Evolutionary conservation across 2,329 filamentous ascomycete genomes (phyloP), one percentile per base, ranked within the genome.

Genomic region (Phyllosticta citriasiana): DNA sequence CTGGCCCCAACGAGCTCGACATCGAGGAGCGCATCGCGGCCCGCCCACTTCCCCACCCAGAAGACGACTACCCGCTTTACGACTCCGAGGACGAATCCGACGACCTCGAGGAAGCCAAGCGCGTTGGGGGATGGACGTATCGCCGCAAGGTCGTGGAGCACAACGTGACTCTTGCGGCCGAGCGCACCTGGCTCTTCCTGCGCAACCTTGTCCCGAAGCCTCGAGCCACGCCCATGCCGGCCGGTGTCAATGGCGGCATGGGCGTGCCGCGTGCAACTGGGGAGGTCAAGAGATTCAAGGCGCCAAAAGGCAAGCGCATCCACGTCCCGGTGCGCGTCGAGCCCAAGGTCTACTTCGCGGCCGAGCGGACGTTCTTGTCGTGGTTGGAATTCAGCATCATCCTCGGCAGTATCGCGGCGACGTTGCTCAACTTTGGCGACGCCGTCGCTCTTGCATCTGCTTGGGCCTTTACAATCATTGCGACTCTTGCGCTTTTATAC

Each of bases 321-420:
- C 93, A 97, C 69, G 94, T 99, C 25, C 93, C 93, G 14, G 88
- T 97, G 60, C 86, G 94, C 56, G 92, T 99, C 35, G 94, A 99
- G 75, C 94, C 94, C 35, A 99, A 99, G 77, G 94, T 99, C 57
- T 96, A 91, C 74, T 96, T 99, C 72, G 94, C 94, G 24, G 92
- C 91, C 0, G 94, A 99, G 76, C 85, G 94, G 65, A 99, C 94
- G 0, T 99, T 97, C 77, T 82, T 99, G 62, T 89, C 91, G 65
- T 99, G 94, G 88, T 88, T 99, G 68, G 93, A 99, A 75, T 97
- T 96, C 76, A 93, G 89, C 57, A 96, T 97, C 70, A 92, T 97
- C 71, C 86, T 99, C 59, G 91, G 90, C 51, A 70, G 68, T 59
- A 76, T 76, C 52, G 74, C 74, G 4, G 74, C 73, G 30, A 73